These are phyloP conservation scores for Saccharomycopsis synnaedendra DNA, from an alignment of 805 yeast genomes.

Conservation along the genomic window DNA sequence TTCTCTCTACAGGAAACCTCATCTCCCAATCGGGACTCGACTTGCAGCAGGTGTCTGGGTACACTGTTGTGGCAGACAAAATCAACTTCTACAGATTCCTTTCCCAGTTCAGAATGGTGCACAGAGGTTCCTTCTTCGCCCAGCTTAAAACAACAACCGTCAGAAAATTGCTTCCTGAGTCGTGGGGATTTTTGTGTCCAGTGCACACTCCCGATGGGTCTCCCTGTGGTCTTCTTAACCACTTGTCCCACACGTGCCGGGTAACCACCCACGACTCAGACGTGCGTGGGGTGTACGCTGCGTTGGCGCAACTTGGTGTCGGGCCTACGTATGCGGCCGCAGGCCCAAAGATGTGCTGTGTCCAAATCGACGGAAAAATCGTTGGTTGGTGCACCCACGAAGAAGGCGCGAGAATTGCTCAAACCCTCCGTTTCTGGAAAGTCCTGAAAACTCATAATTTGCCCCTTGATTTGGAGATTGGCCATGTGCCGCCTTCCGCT, in stretches of 20 bases:
- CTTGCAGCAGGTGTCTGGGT: conserved; percentile 95
- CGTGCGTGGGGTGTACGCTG: conserved; percentile 56
- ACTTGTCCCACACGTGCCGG: conserved; percentile 89
- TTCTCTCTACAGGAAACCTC: conserved; percentile 92
- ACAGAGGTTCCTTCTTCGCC: conserved; percentile 98
- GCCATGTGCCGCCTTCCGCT: conserved; percentile 90
- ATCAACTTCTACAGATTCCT: conserved; percentile 94
- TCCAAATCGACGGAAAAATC: conserved; percentile 85
- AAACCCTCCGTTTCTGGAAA: conserved; percentile 86
- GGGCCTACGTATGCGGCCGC: conserved; percentile 75
- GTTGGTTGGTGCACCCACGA: conserved; percentile 92
- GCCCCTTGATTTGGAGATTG: conserved; percentile 83
- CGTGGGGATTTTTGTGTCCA: conserved; percentile 98
- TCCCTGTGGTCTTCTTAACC: conserved; percentile 96
- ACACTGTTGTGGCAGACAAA: conserved; percentile 97
- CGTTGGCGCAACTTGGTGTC: conserved; percentile 66
- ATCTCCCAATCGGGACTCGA: conserved; percentile 96
- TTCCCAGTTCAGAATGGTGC: conserved; percentile 99
- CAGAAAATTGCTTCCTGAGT: conserved; percentile 89
- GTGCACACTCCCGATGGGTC: conserved; percentile 99
- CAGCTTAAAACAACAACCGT: conserved; percentile 96
- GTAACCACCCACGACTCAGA: conserved; percentile 72
- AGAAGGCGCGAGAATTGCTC: conserved; percentile 78
- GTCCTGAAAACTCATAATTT: conserved; percentile 69
- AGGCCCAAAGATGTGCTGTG: conserved; percentile 82